phyloP scores from a whole-genome alignment of 202 grass and related monocot genomes.

The Hordeum pubiflorum region DNA sequence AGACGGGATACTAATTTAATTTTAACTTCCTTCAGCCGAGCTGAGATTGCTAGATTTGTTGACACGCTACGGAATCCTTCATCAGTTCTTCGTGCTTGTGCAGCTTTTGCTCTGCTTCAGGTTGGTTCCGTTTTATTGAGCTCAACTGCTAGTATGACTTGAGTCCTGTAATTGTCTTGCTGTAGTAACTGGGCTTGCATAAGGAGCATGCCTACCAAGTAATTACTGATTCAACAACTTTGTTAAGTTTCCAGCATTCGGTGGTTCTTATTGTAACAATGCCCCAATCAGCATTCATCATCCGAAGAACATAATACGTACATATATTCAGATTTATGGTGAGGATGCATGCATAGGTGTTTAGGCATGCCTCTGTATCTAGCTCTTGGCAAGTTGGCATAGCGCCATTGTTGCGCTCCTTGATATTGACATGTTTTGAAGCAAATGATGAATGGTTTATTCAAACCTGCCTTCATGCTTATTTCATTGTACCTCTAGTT shows the following conservation, averaged over 20 bases:
- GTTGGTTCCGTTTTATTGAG: slow-evolving; percentile 19
- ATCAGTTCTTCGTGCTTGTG: slow-evolving; percentile 61
- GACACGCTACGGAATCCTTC: slow-evolving; percentile 52
- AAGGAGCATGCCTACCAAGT: not conserved
- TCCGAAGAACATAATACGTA: not conserved
- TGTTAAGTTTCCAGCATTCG: not conserved
- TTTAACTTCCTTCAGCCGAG: slow-evolving; percentile 29
- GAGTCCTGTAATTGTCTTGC: not conserved
- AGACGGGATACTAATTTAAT: not conserved
- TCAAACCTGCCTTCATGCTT: not conserved
- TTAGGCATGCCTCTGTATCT: not conserved
- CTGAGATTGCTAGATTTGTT: slow-evolving; percentile 59
- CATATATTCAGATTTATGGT: not conserved
- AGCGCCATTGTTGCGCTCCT: not conserved
- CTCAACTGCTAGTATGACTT: not conserved
- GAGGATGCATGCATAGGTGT: not conserved
- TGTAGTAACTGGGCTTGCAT: not conserved
- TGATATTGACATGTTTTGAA: not conserved
- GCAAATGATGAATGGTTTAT: not conserved
- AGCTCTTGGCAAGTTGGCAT: not conserved
- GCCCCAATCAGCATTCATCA: not conserved
- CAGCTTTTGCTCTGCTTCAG: slow-evolving; percentile 79
- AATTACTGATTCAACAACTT: not conserved
- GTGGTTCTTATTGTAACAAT: not conserved
- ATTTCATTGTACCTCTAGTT: not conserved